Base-by-base conservation (phyloP, 2,329 filamentous ascomycete species). In the Coniella vitis region DNA sequence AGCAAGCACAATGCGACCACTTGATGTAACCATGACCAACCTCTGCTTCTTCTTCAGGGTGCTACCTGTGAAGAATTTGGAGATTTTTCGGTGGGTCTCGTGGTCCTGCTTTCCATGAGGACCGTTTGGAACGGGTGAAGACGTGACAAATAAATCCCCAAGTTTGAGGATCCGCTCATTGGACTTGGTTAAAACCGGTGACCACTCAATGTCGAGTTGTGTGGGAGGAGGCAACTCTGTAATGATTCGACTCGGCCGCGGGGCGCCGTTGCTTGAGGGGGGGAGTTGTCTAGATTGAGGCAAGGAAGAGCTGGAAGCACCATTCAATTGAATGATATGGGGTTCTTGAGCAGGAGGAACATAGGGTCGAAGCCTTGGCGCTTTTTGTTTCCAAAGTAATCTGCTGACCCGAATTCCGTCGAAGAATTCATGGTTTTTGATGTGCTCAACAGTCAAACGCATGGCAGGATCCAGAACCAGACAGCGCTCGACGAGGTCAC, bases 161-260 rank as follows among this genome's bases (percentile, higher is more conserved):
- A 98, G 74, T 65, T 95, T 96, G 54, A 98, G 67, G 57, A 98
- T 98, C 32, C 93, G 81, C 67, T 98, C 93, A 61, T 97, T 96
- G 52, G 82, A 84, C 60, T 84, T 83, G 9, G 87, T 96, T 48
- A 98, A 72, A 4, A 98, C 90, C 1, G 93, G 93, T 1, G 91
- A 96, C 93, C 93, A 98, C 67, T 98, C 93, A 49, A 98, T 95
- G 62, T 98, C 93, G 21, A 98, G 73, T 65, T 97, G 93, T 44
- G 87, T 95, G 1, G 93, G 93, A n/a, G 93, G 91, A 14, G 93
- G 90, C 9, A 98, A 75, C 65, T 98, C 93, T 1, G 93, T 97
- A 53, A 98, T 94, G 52, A 96, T 83, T 53, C 90, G 77, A 2
- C 87, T 78, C 29, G 90, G 86, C 48, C 89, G 74, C 36, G 25